Evolutionary conservation across 2,329 filamentous ascomycete genomes (phyloP), one percentile per base, ranked within the genome.

Genomic region (Dendrostoma leiphaemia): DNA sequence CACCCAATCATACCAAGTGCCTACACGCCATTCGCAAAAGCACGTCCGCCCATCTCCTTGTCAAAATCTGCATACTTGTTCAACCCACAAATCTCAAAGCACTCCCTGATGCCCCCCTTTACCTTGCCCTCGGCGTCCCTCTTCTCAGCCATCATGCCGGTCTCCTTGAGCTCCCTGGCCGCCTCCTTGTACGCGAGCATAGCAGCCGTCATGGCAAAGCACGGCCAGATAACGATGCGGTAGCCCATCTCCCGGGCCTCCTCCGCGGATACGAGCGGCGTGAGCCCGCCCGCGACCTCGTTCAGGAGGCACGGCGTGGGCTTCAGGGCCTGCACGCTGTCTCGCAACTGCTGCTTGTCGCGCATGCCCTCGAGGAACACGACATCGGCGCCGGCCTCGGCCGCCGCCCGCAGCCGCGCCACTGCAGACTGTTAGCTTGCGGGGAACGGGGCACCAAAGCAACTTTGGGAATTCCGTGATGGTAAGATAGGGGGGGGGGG

Each of bases 321-420:
- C 19, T 59, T 51, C 50, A 63, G 59, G 2, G 32, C 58, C 19
- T 45, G 9, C 2, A 56, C 51, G 23, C 58, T 54, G 38, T 44
- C 44, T 32, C 35, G 23, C 56, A 63, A 56, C 61, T 85, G 72
- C 34, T 81, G 79, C 13, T 71, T 71, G 1, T 69, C 74, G 2
- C 70, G 72, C 53, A 85, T 73, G 5, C 82, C 84, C 61, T 87
- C 84, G 4, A 86, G 74, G 55, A 87, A 80, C 0, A 75, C 78
- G 2, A 80, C 79, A 60, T 87, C 84, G 2, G 83, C 83, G 19
- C 84, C 83, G 12, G 75, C 76, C 2, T 73, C 72, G 1, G 76
- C 68, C 0, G 84, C 83, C 1, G 68, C 71, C 54, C 69, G 69
- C 21, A 87, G 66, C 2, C 83, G 68, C 2, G 61, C 60, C 8